A percentile compares a stretch with the other conserved stretches of the same genome.
These are phyloP conservation scores for Cyanidium caldarium DNA, from an alignment of 23 red algal genomes.

Conservation along the genomic window DNA sequence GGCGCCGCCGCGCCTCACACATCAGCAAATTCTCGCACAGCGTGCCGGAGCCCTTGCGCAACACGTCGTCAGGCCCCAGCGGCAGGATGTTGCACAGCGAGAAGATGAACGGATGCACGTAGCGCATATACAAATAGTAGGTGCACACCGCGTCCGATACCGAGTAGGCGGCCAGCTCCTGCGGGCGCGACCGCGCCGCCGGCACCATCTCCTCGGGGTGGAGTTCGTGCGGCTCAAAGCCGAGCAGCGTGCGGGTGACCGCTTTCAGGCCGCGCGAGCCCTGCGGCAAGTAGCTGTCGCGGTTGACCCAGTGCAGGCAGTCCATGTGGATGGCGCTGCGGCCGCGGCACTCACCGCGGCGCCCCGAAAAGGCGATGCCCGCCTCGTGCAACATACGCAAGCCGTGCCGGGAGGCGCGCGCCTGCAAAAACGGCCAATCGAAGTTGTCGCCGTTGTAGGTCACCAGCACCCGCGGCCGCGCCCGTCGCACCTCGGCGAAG, in stretches of 20 bases:
- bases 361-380: constrained; percentile 24
- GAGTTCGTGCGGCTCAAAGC: constrained; percentile 88
- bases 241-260: constrained; percentile 69
- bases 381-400: constrained; percentile 62
- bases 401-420: constrained; percentile 39
- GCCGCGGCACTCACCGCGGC: constrained; percentile 14
- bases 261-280: constrained; percentile 92
- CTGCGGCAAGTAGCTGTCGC: constrained; percentile 95
- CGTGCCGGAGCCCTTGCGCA: constrained; percentile 88
- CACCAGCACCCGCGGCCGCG: constrained; percentile 68
- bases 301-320: constrained; percentile 96
- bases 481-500: constrained; percentile 35
- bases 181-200: constrained; percentile 43
- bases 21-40: constrained; percentile 92
- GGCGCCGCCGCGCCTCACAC: constrained; percentile 52
- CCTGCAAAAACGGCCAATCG: constrained; percentile 88
- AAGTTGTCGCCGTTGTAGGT: constrained; percentile 98
- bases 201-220: constrained; percentile 91
- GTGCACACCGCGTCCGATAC: constrained; percentile 98
- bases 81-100: constrained; percentile 91
- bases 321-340: constrained; percentile 82
- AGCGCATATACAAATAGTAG: constrained; percentile 88
- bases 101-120: constrained; percentile 89
- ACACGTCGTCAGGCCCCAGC: constrained; percentile 86
- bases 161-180: constrained; percentile 79